A percentile compares a stretch with the other conserved stretches of the same genome.
Evolutionary conservation across 106 monocot genomes (phyloP).

Genomic region (Agapanthus africanus): DNA sequence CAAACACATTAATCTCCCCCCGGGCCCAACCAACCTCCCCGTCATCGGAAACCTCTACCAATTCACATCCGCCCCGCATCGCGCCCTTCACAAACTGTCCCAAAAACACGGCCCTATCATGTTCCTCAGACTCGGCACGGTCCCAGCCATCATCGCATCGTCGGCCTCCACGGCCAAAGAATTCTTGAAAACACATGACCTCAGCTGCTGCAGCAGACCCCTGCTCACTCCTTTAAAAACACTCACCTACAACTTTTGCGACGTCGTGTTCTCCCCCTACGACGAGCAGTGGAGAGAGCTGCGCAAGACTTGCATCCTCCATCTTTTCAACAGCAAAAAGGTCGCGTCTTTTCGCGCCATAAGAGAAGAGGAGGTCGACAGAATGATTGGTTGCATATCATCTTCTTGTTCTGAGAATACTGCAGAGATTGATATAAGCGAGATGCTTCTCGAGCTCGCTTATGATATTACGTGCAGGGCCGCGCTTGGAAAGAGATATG

Average conservation of each 20-base stretch:
- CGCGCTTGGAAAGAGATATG: constrained; percentile 2
- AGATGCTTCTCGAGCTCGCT: background rate
- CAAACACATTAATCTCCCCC: background rate
- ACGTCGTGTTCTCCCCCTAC: background rate
- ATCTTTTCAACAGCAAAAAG: constrained; percentile 3
- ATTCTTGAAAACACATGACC: constrained; percentile 15
- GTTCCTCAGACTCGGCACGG: constrained; percentile 9
- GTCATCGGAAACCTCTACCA: constrained; percentile 17
- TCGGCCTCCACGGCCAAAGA: constrained; percentile 10
- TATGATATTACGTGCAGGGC: background rate
- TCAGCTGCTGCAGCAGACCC: constrained; percentile 2
- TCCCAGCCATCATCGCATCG: constrained; percentile 13
- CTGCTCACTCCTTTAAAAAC: background rate
- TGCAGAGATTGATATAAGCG: background rate
- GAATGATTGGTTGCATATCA: background rate
- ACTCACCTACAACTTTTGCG: background rate
- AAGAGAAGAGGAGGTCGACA: constrained; percentile 1
- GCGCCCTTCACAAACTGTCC: constrained; percentile 5
- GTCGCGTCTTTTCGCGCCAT: background rate
- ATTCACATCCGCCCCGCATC: background rate
- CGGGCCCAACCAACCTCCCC: too few species aligned
- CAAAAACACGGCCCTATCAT: constrained; percentile 13
- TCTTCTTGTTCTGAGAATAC: background rate
- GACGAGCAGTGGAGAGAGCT: constrained; percentile 4
- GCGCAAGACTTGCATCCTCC: background rate